Evolutionary conservation across 176 grass and related monocot species (phyloP).

Genomic region (Urochloa ruziziensis): DNA sequence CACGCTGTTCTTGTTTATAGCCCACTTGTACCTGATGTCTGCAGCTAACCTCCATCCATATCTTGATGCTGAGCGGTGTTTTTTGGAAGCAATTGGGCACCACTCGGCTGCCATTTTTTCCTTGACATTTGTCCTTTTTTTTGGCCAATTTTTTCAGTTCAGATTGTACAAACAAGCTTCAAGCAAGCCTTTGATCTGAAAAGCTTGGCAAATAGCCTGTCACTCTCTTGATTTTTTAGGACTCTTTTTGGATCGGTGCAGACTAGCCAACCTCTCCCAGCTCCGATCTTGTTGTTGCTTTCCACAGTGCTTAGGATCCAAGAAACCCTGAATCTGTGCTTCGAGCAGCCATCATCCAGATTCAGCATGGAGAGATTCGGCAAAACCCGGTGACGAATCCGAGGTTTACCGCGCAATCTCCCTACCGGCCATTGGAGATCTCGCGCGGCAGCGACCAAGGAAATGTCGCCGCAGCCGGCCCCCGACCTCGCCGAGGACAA

Average conservation of each 20-base stretch:
- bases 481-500: constrained; percentile 24
- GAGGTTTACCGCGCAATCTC: constrained; percentile 8
- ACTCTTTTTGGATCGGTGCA: constrained; percentile 7
- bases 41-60: not conserved
- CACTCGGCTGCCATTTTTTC: not conserved
- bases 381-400: not conserved
- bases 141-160: not conserved
- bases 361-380: constrained; percentile 20
- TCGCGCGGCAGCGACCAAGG: not conserved
- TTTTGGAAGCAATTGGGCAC: constrained; percentile 7
- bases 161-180: not conserved
- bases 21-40: not conserved
- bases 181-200: constrained; percentile 10
- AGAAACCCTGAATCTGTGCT: constrained; percentile 30
- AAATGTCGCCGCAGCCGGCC: constrained; percentile 39
- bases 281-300: constrained; percentile 7
- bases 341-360: constrained; percentile 15
- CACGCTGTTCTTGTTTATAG: not conserved
- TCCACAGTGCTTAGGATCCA: constrained; percentile 14
- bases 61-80: not conserved
- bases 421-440: constrained; percentile 11
- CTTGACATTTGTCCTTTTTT: not conserved
- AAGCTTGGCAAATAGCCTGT: not conserved
- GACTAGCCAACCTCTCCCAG: constrained; percentile 1
- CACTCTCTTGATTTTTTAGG: not conserved